phyloP scores from a whole-genome alignment of 768 basidiomycete genomes.

The Hericium coralloides region DNA sequence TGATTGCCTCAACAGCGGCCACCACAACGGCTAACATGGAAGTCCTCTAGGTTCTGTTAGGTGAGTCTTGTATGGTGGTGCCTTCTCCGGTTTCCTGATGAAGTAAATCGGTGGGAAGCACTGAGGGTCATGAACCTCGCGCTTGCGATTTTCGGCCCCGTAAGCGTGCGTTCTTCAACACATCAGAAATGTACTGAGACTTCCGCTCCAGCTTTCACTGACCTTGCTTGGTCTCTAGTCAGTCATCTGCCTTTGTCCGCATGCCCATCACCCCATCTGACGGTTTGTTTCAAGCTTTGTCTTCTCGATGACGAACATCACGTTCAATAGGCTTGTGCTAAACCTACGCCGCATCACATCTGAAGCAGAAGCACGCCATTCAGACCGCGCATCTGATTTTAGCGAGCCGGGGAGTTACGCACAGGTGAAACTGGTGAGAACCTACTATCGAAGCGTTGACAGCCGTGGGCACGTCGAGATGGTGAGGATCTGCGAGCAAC shows the following conservation, averaged over 20 bases:
- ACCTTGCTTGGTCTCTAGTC: not conserved
- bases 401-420: too few species aligned
- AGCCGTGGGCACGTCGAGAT: not conserved
- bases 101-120: not conserved
- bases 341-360: not conserved
- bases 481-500: not conserved
- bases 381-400: not conserved
- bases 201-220: not conserved
- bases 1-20: not conserved
- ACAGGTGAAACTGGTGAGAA: too few species aligned
- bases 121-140: not conserved
- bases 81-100: too few species aligned
- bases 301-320: not conserved
- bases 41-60: not conserved
- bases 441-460: not conserved
- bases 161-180: not conserved
- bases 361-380: not conserved
- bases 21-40: not conserved
- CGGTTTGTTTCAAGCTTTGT: not conserved
- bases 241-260: not conserved
- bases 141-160: not conserved
- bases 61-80: not conserved
- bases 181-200: not conserved
- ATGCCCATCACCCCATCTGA: not conserved
- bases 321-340: not conserved